Percentiles rank a stretch among this genome's conserved stretches.
Conservation (phyloP, 1,139 yeast genomes). For the Scheffersomyces parashehatae region DNA sequence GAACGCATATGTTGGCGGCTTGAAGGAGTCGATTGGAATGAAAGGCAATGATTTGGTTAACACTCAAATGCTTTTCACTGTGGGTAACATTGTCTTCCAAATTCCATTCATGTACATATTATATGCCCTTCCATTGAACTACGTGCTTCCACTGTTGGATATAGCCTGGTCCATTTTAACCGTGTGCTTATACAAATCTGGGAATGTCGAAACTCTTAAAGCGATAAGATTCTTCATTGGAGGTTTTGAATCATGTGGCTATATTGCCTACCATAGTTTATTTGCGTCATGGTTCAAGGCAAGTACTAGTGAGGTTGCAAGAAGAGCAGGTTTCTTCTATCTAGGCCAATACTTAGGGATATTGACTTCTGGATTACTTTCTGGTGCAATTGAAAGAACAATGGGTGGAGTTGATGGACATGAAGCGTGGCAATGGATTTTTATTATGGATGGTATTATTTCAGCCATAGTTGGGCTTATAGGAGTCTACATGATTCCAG, state of each 20-base stretch:
- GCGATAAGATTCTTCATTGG: slow-evolving; percentile 63
- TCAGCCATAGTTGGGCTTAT: slow-evolving; percentile 61
- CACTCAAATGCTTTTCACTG: slow-evolving; percentile 56
- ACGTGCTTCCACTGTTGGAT: slow-evolving; percentile 8
- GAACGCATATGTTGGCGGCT: slow-evolving; percentile 66
- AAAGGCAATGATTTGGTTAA: slow-evolving; percentile 63
- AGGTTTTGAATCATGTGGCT: slow-evolving; percentile 59
- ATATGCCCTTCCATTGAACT: slow-evolving; percentile 10
- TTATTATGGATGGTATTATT: slow-evolving; percentile 63
- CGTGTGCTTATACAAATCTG: slow-evolving; percentile 39
- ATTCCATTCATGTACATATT: slow-evolving; percentile 39
- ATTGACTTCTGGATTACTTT: slow-evolving; percentile 63
- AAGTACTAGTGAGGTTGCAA: slow-evolving; percentile 51
- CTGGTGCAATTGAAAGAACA: slow-evolving; percentile 55
- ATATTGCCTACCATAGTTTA: slow-evolving; percentile 34
- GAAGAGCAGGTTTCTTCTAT: slow-evolving; percentile 61
- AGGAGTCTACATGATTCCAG: slow-evolving; percentile 66
- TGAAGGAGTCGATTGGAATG: slow-evolving; percentile 59
- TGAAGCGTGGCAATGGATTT: slow-evolving; percentile 75
- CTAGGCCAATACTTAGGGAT: slow-evolving; percentile 62
- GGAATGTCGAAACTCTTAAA: slow-evolving; percentile 45
- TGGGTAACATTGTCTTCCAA: slow-evolving; percentile 60
- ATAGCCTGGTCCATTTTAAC: slow-evolving; percentile 66
- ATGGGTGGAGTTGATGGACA: slow-evolving; percentile 52
- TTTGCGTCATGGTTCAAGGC: slow-evolving; percentile 55